phyloP scores from a whole-genome alignment of 805 yeast genomes.

The Spathaspora arborariae region DNA sequence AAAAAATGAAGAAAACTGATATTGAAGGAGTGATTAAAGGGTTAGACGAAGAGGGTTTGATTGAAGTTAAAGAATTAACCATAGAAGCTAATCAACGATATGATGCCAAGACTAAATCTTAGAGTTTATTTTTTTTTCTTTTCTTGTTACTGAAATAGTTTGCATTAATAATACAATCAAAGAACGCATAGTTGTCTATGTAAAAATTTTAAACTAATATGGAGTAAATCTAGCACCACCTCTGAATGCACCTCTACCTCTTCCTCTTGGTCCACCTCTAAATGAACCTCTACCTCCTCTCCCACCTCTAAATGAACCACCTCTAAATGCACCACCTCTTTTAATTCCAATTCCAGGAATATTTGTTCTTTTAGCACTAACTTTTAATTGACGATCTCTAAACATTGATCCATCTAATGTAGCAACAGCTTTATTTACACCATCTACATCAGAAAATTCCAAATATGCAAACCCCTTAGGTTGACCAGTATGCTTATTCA shows the following conservation, averaged over 20 bases:
- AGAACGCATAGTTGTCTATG: not conserved
- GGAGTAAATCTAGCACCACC: slow-evolving; percentile 19
- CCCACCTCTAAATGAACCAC: slow-evolving; percentile 28
- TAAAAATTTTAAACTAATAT: slow-evolving; percentile 9
- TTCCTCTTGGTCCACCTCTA: slow-evolving; percentile 35
- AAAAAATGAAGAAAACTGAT: slow-evolving; percentile 41
- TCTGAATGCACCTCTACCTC: slow-evolving; percentile 17
- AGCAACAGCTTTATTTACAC: slow-evolving; percentile 60
- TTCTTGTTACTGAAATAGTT: too few species aligned
- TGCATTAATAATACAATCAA: not conserved
- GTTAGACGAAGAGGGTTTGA: slow-evolving; percentile 33
- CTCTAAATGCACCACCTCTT: slow-evolving; percentile 22
- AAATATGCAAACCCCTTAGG: slow-evolving; percentile 88
- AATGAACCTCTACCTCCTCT: slow-evolving; percentile 23
- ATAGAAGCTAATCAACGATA: slow-evolving; percentile 18
- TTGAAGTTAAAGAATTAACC: slow-evolving; percentile 24
- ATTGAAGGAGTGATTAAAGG: slow-evolving; percentile 51
- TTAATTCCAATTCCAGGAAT: slow-evolving; percentile 57
- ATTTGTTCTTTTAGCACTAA: slow-evolving; percentile 75
- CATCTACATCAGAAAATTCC: slow-evolving; percentile 69
- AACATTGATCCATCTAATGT: slow-evolving; percentile 61
- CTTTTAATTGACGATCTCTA: slow-evolving; percentile 69
- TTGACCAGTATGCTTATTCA: slow-evolving; percentile 70
- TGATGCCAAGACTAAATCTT: not conserved
- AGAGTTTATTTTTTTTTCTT: not conserved